Evolutionary conservation across 2,329 filamentous ascomycete genomes (phyloP).

Genomic region (Passalora sequoiae): DNA sequence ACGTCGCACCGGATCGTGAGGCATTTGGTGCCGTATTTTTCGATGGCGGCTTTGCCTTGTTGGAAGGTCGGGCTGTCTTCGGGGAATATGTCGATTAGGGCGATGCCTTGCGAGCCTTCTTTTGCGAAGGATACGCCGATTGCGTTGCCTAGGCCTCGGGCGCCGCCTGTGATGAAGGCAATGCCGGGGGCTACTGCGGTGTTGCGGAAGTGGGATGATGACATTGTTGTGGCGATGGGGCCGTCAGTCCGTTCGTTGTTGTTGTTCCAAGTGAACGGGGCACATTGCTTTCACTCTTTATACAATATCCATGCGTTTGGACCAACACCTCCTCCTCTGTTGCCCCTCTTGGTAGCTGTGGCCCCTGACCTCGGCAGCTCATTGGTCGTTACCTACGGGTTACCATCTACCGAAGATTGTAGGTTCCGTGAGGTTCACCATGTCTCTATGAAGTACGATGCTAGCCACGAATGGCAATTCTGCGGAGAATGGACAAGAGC

Average conservation of each 20-base stretch:
- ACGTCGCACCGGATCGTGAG: conserved; percentile 28
- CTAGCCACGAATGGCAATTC: not conserved
- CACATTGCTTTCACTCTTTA: too few species aligned
- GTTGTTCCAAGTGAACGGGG: too few species aligned
- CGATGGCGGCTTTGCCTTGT: conserved; percentile 22
- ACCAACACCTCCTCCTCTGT: not conserved
- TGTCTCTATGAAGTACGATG: not conserved
- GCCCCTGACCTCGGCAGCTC: not conserved
- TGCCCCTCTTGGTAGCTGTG: not conserved
- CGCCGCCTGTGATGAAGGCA: conserved; percentile 28
- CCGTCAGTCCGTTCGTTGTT: too few species aligned
- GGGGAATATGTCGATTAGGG: conserved; percentile 24
- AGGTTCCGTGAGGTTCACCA: too few species aligned
- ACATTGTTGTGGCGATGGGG: too few species aligned
- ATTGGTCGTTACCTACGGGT: not conserved
- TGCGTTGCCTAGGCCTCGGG: conserved; percentile 26
- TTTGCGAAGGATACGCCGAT: conserved; percentile 27
- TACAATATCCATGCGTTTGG: not conserved
- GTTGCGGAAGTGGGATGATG: conserved; percentile 16
- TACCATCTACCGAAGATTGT: not conserved
- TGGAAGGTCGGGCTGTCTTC: conserved; percentile 19
- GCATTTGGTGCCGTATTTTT: conserved; percentile 24
- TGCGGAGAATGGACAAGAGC: too few species aligned
- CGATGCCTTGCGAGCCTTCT: conserved; percentile 25
- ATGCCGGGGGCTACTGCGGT: conserved; percentile 26